phyloP scores from a whole-genome alignment of 345 rosid species.

The Melastoma malabathricum region DNA sequence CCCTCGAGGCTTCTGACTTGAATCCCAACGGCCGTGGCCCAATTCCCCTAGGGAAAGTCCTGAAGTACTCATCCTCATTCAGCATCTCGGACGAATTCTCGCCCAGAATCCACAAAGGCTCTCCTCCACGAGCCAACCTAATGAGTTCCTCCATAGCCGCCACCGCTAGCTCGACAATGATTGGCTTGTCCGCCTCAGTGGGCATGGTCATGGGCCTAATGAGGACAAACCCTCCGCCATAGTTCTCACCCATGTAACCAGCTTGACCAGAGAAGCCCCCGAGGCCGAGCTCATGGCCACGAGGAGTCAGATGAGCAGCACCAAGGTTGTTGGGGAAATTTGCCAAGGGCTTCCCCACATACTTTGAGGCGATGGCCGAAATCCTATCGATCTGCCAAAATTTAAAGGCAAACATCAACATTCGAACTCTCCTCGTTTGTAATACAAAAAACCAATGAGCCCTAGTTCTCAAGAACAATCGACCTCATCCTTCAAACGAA shows the following conservation, averaged over 20 bases:
- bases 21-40: slow-evolving; percentile 67
- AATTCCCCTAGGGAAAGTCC: slow-evolving; percentile 71
- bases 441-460: not conserved
- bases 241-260: slow-evolving; percentile 64
- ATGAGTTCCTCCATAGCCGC: slow-evolving; percentile 94
- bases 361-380: slow-evolving; percentile 71
- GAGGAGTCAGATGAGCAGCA: slow-evolving; percentile 29
- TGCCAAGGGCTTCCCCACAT: slow-evolving; percentile 61
- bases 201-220: slow-evolving; percentile 47
- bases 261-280: slow-evolving; percentile 40
- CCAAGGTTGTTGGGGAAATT: slow-evolving; percentile 25
- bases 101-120: slow-evolving; percentile 56
- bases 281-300: slow-evolving; percentile 40
- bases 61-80: slow-evolving; percentile 66
- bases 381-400: slow-evolving; percentile 60
- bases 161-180: slow-evolving; percentile 82
- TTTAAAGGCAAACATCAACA: not conserved
- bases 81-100: slow-evolving; percentile 37
- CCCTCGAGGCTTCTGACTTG: slow-evolving; percentile 80
- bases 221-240: slow-evolving; percentile 47
- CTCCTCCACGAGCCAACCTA: slow-evolving; percentile 69
- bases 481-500: slow-evolving; percentile 83
- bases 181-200: slow-evolving; percentile 71
- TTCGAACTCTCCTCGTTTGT: no score
- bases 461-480: not conserved